Evolutionary conservation across 129 eudicot species (phyloP).

Genomic region (Flaveria brownii): DNA sequence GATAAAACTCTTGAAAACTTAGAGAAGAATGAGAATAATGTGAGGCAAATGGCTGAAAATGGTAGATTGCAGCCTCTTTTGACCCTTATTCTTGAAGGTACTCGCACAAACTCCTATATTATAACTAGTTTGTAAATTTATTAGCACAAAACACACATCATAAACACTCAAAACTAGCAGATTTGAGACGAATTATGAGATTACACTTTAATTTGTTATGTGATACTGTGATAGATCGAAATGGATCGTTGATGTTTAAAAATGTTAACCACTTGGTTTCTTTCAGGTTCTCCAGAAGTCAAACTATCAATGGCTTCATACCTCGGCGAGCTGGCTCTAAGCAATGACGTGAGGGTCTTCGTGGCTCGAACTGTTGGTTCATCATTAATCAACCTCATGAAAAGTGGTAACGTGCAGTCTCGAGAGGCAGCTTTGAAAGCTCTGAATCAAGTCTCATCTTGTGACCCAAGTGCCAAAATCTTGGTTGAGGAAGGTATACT

Average conservation of each 20-base stretch:
- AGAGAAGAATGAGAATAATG: conserved; percentile 74
- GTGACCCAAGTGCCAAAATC: conserved; percentile 72
- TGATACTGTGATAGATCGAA: no score
- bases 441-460: conserved; percentile 83
- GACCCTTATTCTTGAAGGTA: conserved; percentile 82
- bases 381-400: conserved; percentile 76
- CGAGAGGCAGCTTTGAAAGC: conserved; percentile 94
- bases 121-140: not conserved
- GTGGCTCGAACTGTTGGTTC: conserved; percentile 81
- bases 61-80: conserved; percentile 91
- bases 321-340: conserved; percentile 82
- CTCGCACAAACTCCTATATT: conserved; percentile 1
- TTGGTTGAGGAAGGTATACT: conserved; percentile 83
- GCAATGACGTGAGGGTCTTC: conserved; percentile 73
- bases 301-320: conserved; percentile 85
- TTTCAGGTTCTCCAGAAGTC: conserved; percentile 82
- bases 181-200: no score
- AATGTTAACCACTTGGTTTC: not conserved
- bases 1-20: conserved; percentile 76
- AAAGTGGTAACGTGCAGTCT: conserved; percentile 57
- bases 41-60: conserved; percentile 86
- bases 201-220: not conserved
- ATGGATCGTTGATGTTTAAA: not conserved
- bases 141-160: no score
- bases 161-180: no score